A percentile compares a stretch with the other conserved stretches of the same genome.
These are phyloP conservation scores for Caryopteris hybrid DNA, from an alignment of 305 asterid genomes.

Conservation along the genomic window DNA sequence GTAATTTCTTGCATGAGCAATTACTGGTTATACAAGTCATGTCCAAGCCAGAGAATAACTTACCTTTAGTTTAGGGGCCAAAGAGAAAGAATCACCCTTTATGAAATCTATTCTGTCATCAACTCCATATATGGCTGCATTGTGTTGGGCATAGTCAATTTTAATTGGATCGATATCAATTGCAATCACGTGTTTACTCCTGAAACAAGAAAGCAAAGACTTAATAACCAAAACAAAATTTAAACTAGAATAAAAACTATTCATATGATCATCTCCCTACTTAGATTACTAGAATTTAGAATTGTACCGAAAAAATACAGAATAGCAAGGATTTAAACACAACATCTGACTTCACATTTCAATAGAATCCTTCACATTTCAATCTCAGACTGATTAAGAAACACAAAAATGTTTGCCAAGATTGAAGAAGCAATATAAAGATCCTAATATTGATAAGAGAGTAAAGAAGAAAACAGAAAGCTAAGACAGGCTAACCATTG, in stretches of 20 bases:
- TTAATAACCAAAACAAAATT: neutral
- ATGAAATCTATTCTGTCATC: slow-evolving; percentile 68
- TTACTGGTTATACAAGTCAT: neutral
- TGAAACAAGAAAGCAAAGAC: slow-evolving; percentile 23
- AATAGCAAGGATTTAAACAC: too few relatives aligned
- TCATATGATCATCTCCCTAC: neutral
- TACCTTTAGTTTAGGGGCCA: slow-evolving; percentile 80
- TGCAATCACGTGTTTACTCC: slow-evolving; percentile 83
- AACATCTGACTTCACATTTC: neutral
- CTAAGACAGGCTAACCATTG: slow-evolving; percentile 39
- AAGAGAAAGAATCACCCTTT: slow-evolving; percentile 61
- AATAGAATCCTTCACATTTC: neutral
- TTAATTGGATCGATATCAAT: slow-evolving; percentile 81
- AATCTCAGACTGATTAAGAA: neutral
- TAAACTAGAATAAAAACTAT: neutral
- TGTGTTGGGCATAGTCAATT: slow-evolving; percentile 69
- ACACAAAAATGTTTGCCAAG: neutral
- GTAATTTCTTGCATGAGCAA: neutral
- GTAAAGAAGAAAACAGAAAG: slow-evolving; percentile 13
- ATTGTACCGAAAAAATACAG: too few relatives aligned
- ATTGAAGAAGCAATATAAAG: neutral
- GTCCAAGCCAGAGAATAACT: slow-evolving; percentile 9
- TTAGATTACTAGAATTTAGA: too few relatives aligned
- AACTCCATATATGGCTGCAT: slow-evolving; percentile 82
- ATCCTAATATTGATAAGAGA: neutral